Evolutionary conservation across 2,329 filamentous ascomycete species (phyloP).

Genomic region (Stagonosporopsis tanaceti): DNA sequence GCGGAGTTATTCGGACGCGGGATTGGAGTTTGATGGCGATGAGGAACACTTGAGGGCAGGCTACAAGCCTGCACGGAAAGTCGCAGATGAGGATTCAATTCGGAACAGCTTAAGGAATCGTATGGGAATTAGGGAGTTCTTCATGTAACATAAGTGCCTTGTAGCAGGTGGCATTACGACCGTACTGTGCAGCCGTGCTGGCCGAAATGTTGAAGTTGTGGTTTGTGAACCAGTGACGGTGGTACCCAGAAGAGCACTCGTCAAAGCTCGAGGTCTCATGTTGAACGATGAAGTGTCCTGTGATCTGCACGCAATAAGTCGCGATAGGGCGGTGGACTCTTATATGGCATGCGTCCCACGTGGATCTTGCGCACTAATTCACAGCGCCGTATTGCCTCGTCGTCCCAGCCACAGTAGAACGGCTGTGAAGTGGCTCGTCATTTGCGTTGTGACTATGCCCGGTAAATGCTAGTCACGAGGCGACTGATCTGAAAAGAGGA

Average conservation of each 20-base stretch:
- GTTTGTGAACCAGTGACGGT: not conserved
- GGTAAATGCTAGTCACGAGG: not conserved
- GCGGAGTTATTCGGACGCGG: too few relatives aligned
- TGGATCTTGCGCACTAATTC: not conserved
- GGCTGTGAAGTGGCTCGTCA: not conserved
- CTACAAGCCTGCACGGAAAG: too few relatives aligned
- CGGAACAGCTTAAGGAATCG: too few relatives aligned
- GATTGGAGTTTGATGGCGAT: too few relatives aligned
- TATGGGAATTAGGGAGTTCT: too few relatives aligned
- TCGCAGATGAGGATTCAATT: too few relatives aligned
- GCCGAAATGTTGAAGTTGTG: constrained; percentile 12
- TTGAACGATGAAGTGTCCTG: not conserved
- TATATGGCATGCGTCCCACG: not conserved
- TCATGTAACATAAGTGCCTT: not conserved
- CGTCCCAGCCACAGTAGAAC: not conserved
- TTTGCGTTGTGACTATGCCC: not conserved
- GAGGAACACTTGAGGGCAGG: too few relatives aligned
- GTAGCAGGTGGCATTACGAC: constrained; percentile 5
- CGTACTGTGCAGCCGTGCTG: constrained; percentile 1
- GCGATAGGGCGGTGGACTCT: not conserved
- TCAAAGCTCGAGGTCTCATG: not conserved
- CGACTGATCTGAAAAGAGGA: not conserved
- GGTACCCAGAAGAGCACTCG: not conserved
- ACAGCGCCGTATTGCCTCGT: not conserved
- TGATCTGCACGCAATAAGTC: too few relatives aligned